Conservation (phyloP, 306 rosid species). For the Quercus berberidifolia region DNA sequence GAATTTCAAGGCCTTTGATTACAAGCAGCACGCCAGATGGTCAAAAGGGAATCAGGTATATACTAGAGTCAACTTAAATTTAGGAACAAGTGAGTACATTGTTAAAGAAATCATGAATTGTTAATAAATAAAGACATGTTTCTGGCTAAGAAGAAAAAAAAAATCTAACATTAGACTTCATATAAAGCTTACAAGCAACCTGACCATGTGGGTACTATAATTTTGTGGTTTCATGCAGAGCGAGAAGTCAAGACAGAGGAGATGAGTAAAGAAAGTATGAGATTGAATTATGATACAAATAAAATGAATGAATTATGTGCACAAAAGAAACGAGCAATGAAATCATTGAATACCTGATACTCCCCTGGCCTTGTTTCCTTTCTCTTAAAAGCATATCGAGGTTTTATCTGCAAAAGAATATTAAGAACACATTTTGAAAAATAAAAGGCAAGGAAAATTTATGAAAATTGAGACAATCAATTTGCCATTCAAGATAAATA, state of each 20-base stretch:
- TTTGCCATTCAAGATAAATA: slow-evolving; percentile 9
- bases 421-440: neutral
- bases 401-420: slow-evolving; percentile 62
- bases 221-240: neutral
- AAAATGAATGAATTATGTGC: neutral
- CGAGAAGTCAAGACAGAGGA: neutral
- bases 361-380: slow-evolving; percentile 95
- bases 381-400: slow-evolving; percentile 89
- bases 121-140: neutral
- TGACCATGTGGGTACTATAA: neutral
- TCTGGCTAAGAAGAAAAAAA: neutral
- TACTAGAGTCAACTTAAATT: neutral
- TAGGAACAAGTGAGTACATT: neutral
- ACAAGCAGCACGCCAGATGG: neutral
- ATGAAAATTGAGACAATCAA: slow-evolving; percentile 4
- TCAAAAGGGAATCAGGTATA: neutral
- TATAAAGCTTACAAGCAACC: neutral
- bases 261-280: neutral
- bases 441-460: slow-evolving; percentile 1
- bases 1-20: neutral
- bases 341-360: slow-evolving; percentile 69
- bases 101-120: neutral
- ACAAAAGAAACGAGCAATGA: neutral
- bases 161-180: neutral
- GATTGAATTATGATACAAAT: neutral